Conservation (phyloP, 2,329 filamentous ascomycete genomes). For the Penicillium nordicum region DNA sequence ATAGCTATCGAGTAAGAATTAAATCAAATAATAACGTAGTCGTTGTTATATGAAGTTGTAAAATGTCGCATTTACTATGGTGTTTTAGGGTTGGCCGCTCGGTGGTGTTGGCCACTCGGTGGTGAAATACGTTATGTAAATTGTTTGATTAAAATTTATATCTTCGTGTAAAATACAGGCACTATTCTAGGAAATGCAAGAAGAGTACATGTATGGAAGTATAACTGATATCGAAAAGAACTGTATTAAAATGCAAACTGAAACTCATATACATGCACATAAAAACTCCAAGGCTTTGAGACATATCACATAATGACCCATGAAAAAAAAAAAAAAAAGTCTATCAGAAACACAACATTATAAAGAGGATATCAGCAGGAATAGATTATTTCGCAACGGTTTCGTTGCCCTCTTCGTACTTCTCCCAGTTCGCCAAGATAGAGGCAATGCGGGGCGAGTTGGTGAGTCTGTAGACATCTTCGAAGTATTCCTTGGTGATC, state of each 20-base stretch:
- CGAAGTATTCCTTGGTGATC: constrained; percentile 97
- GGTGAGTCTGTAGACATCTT: constrained; percentile 94
- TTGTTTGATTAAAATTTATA: neutral
- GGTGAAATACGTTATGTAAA: neutral
- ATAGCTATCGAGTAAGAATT: too few species aligned
- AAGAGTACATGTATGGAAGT: neutral
- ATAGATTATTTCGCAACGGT: constrained; percentile 14
- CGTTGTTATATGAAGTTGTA: too few species aligned
- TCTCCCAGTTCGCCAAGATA: constrained; percentile 78
- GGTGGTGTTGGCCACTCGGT: too few species aligned
- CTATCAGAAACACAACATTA: constrained; percentile 21
- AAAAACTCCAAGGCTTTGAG: constrained; percentile 21
- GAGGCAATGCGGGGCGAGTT: constrained; percentile 62
- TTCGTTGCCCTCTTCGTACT: constrained; percentile 53
- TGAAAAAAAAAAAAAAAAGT: constrained; percentile 5
- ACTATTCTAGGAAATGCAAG: neutral
- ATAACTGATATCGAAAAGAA: neutral
- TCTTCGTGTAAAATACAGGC: neutral
- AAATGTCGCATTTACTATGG: too few species aligned
- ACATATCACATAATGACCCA: constrained; percentile 27
- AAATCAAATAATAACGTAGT: too few species aligned
- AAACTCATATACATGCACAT: constrained; percentile 22
- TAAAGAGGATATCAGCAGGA: constrained; percentile 18
- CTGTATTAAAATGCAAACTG: constrained; percentile 7
- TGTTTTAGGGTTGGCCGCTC: too few species aligned